Evolutionary conservation across 1,139 yeast genomes (phyloP), one percentile per base, ranked within the genome.

Genomic region (Pichia sp.): DNA sequence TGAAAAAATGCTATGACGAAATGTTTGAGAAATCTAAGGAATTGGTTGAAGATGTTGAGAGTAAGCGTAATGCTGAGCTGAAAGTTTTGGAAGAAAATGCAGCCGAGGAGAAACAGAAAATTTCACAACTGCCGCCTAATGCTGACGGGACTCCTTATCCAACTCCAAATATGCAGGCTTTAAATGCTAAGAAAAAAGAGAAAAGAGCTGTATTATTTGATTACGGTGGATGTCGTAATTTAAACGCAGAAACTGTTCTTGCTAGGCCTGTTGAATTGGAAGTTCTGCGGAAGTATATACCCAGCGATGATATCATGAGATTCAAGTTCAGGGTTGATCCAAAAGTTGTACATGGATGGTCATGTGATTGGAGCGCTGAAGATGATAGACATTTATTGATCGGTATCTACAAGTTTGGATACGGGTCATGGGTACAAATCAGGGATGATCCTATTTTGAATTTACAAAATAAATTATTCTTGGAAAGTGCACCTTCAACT

Each of bases 361-460:
- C 83, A 55, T 89, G 96, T 65, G 84, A 82, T 42, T 95, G 99
- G 99, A 75, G 77, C 4, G 76, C 78, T 14, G 80, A 76, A 45
- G 97, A 95, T 67, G 99, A 95, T 70, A 87, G 91, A 47, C 87
- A 85, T 83, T 75, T 95, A 53, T 71, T 95, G 60, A 82, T 87
- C 46, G 99, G 99, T 60, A 87, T 93, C 36, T 80, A 82, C 67
- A 91, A 90, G 70, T 90, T 92, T 71, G 99, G 99, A 0, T 93
- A 90, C 67, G 99, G 99, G 24, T 86, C 96, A 0, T 95, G 99
- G 99, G 71, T 80, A 7, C 92, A 88, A 67, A 92, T 95, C 49
- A 77, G 99, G 67, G 99, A 93, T 71, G 99, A 95, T 72, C 98
- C 99, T 1, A 79, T 89, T 55, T 77, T 95, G 58, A 95, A 93